Percentiles rank a stretch among this genome's conserved stretches.
phyloP scores from a whole-genome alignment of 345 rosid genomes.

The Camelina neglecta region DNA sequence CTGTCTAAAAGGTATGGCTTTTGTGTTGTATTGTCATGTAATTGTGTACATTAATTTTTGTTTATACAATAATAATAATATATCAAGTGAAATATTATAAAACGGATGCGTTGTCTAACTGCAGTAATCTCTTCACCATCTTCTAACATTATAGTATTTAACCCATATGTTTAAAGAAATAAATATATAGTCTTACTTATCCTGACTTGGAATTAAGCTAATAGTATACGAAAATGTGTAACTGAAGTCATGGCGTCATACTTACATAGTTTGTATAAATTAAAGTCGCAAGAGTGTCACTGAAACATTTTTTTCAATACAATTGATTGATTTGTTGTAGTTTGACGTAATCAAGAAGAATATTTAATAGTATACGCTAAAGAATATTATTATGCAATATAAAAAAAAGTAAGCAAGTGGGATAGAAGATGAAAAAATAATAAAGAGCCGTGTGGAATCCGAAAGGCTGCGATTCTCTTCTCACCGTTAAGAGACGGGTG shows the following conservation, averaged over 20 bases:
- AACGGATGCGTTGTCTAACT: background rate
- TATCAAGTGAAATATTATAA: background rate
- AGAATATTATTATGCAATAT: conserved; percentile 7
- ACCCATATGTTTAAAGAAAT: too few relatives aligned
- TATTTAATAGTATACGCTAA: conserved; percentile 26
- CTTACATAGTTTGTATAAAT: background rate
- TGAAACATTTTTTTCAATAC: background rate
- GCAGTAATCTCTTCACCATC: background rate
- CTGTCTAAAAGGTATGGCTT: conserved; percentile 12
- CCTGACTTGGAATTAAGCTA: background rate
- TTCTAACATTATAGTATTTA: too few relatives aligned
- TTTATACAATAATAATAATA: conserved; percentile 28
- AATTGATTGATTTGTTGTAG: conserved; percentile 22
- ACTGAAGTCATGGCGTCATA: conserved; percentile 19
- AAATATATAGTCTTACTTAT: background rate
- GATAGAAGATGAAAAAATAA: background rate
- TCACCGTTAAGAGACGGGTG: conserved; percentile 49
- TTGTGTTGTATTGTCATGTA: conserved; percentile 29
- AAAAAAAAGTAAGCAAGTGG: conserved; percentile 41
- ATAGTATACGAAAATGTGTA: background rate
- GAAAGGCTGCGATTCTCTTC: conserved; percentile 45
- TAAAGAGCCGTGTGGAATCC: conserved; percentile 46
- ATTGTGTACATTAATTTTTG: conserved; percentile 42
- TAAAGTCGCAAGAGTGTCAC: conserved; percentile 33
- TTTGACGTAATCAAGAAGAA: conserved; percentile 38